These are phyloP conservation scores for Margaritispora aquatica DNA, from an alignment of 495 filamentous ascomycete genomes.

Conservation along the genomic window DNA sequence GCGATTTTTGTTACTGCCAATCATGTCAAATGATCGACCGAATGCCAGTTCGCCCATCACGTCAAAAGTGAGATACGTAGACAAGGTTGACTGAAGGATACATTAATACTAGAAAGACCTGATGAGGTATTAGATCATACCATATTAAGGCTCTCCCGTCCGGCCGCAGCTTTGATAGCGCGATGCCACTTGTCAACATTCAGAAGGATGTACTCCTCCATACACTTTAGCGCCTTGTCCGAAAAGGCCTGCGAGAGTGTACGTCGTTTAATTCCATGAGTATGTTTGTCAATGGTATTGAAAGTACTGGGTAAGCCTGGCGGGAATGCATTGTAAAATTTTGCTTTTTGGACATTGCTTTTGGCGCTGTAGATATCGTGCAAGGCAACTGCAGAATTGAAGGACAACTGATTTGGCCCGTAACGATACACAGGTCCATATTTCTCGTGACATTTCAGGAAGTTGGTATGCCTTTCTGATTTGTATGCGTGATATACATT, in stretches of 20 bases:
- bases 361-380: conserved; percentile 50
- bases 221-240: conserved; percentile 45
- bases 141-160: conserved; percentile 46
- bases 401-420: conserved; percentile 48
- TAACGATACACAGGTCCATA: conserved; percentile 34
- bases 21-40: conserved; percentile 69
- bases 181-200: conserved; percentile 42
- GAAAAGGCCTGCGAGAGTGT: conserved; percentile 58
- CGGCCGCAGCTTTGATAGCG: conserved; percentile 31
- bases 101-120: not conserved
- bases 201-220: conserved; percentile 51
- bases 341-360: conserved; percentile 25
- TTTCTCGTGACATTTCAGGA: conserved; percentile 47
- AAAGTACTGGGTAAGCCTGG: conserved; percentile 46
- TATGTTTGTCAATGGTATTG: conserved; percentile 45
- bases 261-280: conserved; percentile 41
- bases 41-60: conserved; percentile 66
- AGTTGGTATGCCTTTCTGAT: conserved; percentile 52
- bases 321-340: conserved; percentile 64
- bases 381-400: conserved; percentile 50
- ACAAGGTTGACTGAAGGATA: conserved; percentile 38
- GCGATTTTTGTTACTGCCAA: conserved; percentile 50
- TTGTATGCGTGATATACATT: conserved; percentile 48
- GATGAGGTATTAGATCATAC: conserved; percentile 1
- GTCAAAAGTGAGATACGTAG: conserved; percentile 63